Percentiles rank a stretch among this genome's conserved stretches.
These are phyloP conservation scores for Paraphoma sp. DNA, from an alignment of 2,329 filamentous ascomycete species.

Conservation along the genomic window DNA sequence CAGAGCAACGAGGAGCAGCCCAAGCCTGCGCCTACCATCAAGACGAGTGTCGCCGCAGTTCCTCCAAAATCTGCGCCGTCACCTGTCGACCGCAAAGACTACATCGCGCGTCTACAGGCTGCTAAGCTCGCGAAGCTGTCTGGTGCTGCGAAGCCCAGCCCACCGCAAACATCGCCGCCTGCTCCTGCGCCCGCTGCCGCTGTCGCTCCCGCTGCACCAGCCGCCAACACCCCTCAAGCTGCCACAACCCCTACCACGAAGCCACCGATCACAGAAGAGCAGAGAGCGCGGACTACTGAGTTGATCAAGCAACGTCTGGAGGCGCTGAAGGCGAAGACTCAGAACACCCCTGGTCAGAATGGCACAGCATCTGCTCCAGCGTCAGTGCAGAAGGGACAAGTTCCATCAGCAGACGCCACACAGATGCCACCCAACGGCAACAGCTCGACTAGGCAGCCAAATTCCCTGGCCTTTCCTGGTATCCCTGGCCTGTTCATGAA, in stretches of 20 bases:
- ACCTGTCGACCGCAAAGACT: slow-evolving; percentile 72
- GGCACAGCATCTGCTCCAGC: slow-evolving; percentile 10
- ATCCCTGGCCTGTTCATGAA: slow-evolving; percentile 64
- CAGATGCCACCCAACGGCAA: background rate
- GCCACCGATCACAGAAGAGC: slow-evolving; percentile 40
- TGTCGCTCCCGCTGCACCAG: slow-evolving; percentile 9
- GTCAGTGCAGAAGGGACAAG: slow-evolving; percentile 4
- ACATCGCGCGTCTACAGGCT: slow-evolving; percentile 78
- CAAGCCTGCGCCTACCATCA: slow-evolving; percentile 26
- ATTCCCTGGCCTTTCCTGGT: slow-evolving; percentile 37
- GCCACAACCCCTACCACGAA: slow-evolving; percentile 16
- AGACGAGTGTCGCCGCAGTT: slow-evolving; percentile 22
- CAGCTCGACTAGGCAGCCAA: slow-evolving; percentile 9
- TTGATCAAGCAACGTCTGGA: slow-evolving; percentile 80
- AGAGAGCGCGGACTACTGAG: slow-evolving; percentile 72
- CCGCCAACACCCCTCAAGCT: slow-evolving; percentile 19
- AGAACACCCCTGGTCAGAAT: slow-evolving; percentile 11
- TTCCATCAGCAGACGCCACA: background rate
- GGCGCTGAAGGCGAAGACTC: slow-evolving; percentile 52
- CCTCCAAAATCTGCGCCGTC: slow-evolving; percentile 19
- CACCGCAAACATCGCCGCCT: slow-evolving; percentile 29
- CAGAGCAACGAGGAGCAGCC: slow-evolving; percentile 3
- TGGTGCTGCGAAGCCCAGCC: slow-evolving; percentile 24
- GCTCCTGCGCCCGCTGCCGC: slow-evolving; percentile 9
- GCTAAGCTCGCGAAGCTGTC: slow-evolving; percentile 65